A percentile compares a stretch with the other conserved stretches of the same genome.
Conservation (phyloP, 2,329 filamentous ascomycete species). For the Clarireedia monteithiana region DNA sequence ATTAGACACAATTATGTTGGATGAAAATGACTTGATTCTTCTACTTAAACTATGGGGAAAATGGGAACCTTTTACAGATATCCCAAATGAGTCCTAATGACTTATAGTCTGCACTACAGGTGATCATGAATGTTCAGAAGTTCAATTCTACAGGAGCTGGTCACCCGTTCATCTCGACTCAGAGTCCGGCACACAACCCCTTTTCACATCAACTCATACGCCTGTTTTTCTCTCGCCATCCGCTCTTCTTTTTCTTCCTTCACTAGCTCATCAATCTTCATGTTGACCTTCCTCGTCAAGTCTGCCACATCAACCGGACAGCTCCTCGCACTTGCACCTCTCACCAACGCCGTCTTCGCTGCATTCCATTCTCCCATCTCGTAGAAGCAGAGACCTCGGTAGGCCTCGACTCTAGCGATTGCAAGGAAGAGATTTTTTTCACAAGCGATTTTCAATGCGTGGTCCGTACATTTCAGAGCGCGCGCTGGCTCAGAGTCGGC, state of each 20-base stretch:
- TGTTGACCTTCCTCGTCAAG: conserved; percentile 6
- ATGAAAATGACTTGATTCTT: too few species aligned
- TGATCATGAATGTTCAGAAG: too few species aligned
- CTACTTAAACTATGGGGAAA: too few species aligned
- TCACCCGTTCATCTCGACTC: too few species aligned
- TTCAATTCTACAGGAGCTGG: too few species aligned
- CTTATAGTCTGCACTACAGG: too few species aligned
- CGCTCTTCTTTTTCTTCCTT: background rate
- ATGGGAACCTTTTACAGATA: too few species aligned
- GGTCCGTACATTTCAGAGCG: conserved; percentile 6
- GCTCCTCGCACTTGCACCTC: conserved; percentile 12
- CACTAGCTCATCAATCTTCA: background rate
- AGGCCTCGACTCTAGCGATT: conserved; percentile 10
- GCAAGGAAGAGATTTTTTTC: conserved; percentile 2
- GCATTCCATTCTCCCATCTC: conserved; percentile 10
- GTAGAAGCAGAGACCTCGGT: conserved; percentile 12
- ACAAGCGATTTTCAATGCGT: conserved; percentile 5
- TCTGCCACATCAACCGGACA: background rate
- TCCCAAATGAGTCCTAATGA: too few species aligned
- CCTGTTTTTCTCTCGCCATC: too few species aligned
- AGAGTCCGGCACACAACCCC: too few species aligned
- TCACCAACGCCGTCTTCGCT: conserved; percentile 12
- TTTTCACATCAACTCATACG: too few species aligned
- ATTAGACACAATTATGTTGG: too few species aligned
- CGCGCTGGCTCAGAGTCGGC: background rate